A percentile compares a stretch with the other conserved stretches of the same genome.
Conservation (phyloP, 1,284 basidiomycete species). For the Polyporus tsugae region DNA sequence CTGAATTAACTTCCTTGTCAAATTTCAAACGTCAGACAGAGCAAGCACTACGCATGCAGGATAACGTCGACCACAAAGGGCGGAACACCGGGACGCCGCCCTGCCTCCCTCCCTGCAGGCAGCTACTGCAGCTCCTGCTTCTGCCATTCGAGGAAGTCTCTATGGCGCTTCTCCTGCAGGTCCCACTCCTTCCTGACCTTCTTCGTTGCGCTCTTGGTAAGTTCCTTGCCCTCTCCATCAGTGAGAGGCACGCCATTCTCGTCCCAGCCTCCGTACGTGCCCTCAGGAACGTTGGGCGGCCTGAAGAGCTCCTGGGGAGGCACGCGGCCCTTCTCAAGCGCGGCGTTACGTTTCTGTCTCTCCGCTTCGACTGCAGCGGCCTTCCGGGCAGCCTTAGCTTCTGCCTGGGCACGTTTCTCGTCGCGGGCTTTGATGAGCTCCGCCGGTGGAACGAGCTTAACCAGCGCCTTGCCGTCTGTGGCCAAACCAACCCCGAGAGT, state of each 20-base stretch:
- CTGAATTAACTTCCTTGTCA: not conserved
- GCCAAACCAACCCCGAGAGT: not conserved
- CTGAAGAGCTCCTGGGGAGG: conserved; percentile 86
- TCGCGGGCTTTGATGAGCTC: conserved; percentile 88
- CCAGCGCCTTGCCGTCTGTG: conserved; percentile 90
- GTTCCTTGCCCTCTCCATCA: conserved; percentile 84
- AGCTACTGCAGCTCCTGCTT: conserved; percentile 42
- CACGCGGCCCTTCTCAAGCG: conserved; percentile 86
- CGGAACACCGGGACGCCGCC: conserved; percentile 1
- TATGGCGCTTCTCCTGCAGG: conserved; percentile 81
- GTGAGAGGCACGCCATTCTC: conserved; percentile 86
- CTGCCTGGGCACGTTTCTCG: conserved; percentile 83
- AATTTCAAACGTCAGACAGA: not conserved
- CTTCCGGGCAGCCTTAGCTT: conserved; percentile 87
- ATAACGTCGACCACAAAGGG: not conserved
- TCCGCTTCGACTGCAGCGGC: conserved; percentile 78
- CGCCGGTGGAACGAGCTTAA: conserved; percentile 90
- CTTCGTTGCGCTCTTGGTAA: conserved; percentile 87
- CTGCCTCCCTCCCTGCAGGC: not conserved
- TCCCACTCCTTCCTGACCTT: conserved; percentile 84
- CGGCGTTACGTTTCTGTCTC: conserved; percentile 80
- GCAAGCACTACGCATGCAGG: not conserved
- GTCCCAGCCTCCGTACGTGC: conserved; percentile 83
- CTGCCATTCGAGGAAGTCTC: conserved; percentile 75
- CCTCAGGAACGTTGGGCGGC: conserved; percentile 78